A percentile compares a stretch with the other conserved stretches of the same genome.
Evolutionary conservation across 805 yeast species (phyloP).

Genomic region (Cyberlindnera galapagoensis): DNA sequence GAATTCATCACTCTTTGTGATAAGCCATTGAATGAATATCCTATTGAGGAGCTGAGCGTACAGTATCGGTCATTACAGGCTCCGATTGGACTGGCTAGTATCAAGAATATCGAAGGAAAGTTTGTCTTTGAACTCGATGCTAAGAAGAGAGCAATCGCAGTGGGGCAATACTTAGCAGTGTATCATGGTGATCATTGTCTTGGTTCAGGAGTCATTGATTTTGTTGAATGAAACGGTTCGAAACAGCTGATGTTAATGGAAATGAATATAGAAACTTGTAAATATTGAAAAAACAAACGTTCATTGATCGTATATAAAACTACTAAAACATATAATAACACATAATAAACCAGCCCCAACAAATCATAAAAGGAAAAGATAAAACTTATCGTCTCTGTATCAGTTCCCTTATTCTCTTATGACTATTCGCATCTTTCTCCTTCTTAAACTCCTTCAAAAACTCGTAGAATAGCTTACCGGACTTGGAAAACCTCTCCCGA

Average conservation of each 20-base stretch:
- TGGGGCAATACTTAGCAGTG: constrained; percentile 80
- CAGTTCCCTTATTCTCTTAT: constrained; percentile 11
- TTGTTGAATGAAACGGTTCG: constrained; percentile 11
- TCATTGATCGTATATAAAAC: background rate
- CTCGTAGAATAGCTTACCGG: constrained; percentile 5
- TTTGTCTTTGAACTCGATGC: constrained; percentile 35
- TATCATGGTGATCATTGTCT: constrained; percentile 61
- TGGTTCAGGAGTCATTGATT: constrained; percentile 49
- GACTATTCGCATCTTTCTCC: constrained; percentile 7
- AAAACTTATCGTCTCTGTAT: constrained; percentile 5
- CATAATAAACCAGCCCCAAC: too few species aligned
- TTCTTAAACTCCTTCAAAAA: constrained; percentile 4
- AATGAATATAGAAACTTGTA: background rate
- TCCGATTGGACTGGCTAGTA: constrained; percentile 36
- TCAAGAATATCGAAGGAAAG: constrained; percentile 11
- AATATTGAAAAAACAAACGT: background rate
- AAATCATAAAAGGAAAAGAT: too few species aligned
- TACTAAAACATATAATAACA: background rate
- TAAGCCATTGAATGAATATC: constrained; percentile 5
- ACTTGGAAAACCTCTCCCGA: constrained; percentile 10
- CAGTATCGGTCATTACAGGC: constrained; percentile 74
- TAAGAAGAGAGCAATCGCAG: constrained; percentile 69
- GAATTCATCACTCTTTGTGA: constrained; percentile 27
- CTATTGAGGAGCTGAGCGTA: constrained; percentile 31
- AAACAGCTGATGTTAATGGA: background rate